Percentiles rank a stretch among this genome's conserved stretches.
Evolutionary conservation across 306 rosid species (phyloP).

Genomic region (Malus sieversii): DNA sequence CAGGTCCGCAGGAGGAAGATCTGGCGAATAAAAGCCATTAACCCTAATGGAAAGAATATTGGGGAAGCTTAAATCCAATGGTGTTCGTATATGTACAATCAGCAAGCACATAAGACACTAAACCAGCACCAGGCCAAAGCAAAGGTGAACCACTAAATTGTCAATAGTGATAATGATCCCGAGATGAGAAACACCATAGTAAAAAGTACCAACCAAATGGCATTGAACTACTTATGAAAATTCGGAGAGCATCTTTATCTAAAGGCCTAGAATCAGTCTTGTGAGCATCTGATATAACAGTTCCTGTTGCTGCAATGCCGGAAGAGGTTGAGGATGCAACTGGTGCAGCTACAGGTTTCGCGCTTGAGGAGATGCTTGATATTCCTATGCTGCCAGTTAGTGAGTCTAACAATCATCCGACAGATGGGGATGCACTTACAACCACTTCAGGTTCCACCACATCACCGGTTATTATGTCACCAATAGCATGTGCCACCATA

Average conservation of each 20-base stretch:
- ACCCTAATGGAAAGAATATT: slow-evolving; percentile 60
- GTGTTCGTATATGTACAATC: slow-evolving; percentile 31
- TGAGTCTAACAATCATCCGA: slow-evolving; percentile 90
- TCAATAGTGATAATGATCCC: not conserved
- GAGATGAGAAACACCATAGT: slow-evolving; percentile 59
- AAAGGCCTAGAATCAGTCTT: slow-evolving; percentile 60
- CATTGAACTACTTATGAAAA: slow-evolving; percentile 85
- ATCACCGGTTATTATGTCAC: slow-evolving; percentile 76
- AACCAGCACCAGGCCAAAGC: not conserved
- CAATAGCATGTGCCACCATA: slow-evolving; percentile 84
- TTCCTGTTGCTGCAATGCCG: too few species aligned
- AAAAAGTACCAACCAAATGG: slow-evolving; percentile 96
- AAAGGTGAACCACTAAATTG: slow-evolving; percentile 18
- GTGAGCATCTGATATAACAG: slow-evolving; percentile 11
- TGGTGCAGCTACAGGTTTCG: slow-evolving; percentile 64
- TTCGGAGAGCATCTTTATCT: slow-evolving; percentile 81
- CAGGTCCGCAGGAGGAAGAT: slow-evolving; percentile 71
- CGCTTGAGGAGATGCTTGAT: slow-evolving; percentile 78
- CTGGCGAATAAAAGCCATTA: slow-evolving; percentile 79
- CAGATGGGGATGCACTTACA: slow-evolving; percentile 71
- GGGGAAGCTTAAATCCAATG: slow-evolving; percentile 82
- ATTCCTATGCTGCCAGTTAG: slow-evolving; percentile 85
- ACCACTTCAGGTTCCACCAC: slow-evolving; percentile 76
- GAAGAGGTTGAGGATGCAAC: too few species aligned
- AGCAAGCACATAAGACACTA: too few species aligned